phyloP scores from a whole-genome alignment of 2,329 filamentous ascomycete genomes.

The Chalaropsis ovoidea region DNA sequence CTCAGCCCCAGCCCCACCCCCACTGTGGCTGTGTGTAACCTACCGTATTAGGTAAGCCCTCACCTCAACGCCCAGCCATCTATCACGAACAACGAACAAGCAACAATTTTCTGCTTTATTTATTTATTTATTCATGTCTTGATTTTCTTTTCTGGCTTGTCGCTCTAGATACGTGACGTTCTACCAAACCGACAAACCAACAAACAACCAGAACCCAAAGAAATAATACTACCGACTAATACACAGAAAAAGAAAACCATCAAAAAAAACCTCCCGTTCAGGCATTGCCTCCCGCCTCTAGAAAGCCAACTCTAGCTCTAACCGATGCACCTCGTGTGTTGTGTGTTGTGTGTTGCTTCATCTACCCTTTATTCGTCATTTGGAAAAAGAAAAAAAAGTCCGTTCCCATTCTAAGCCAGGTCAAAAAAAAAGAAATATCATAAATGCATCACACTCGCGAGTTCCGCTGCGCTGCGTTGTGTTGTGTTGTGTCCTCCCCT shows the following conservation, averaged over 20 bases:
- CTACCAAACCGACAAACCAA: no score
- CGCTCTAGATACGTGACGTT: no score
- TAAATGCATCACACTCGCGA: background rate
- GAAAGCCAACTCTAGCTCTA: background rate
- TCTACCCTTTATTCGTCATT: slow-evolving; percentile 11
- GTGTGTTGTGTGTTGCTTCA: background rate
- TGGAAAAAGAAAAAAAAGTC: background rate
- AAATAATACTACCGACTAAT: background rate
- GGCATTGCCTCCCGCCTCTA: background rate
- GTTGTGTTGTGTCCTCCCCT: no score
- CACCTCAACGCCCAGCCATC: background rate
- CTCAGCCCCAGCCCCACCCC: no score
- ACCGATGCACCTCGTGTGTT: background rate
- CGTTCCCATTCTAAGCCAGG: slow-evolving; percentile 5
- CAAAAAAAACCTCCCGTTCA: no score
- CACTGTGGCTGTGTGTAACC: background rate
- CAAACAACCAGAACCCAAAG: no score
- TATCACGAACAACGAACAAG: background rate
- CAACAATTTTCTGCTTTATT: no score
- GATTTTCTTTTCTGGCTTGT: no score
- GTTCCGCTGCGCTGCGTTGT: background rate
- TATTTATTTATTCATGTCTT: no score
- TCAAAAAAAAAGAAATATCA: slow-evolving; percentile 2
- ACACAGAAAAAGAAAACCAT: background rate
- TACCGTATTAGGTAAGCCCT: background rate